phyloP scores from a whole-genome alignment of 768 basidiomycete species.

The Phanerodontia chrysosporium region DNA sequence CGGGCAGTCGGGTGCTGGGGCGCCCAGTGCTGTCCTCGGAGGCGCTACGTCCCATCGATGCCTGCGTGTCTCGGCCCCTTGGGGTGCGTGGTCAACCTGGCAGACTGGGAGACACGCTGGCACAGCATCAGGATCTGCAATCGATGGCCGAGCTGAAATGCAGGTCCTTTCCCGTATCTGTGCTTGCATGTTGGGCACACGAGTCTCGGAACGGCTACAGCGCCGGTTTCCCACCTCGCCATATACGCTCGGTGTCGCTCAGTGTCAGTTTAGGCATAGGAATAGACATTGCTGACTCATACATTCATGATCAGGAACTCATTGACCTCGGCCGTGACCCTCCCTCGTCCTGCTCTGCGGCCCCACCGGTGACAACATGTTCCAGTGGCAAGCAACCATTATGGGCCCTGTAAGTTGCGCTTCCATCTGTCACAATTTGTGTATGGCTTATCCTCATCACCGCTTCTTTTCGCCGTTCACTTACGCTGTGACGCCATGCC shows the following conservation, averaged over 20 bases:
- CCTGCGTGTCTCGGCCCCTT: not conserved
- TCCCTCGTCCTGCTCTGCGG: constrained; percentile 99
- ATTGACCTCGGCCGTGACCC: constrained; percentile 99
- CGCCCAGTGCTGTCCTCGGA: not conserved
- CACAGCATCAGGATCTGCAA: not conserved
- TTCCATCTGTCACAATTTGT: not conserved
- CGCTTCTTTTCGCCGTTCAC: not conserved
- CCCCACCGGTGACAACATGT: constrained; percentile 96
- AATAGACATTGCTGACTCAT: constrained; percentile 9
- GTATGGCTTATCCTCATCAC: not conserved
- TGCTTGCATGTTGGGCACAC: not conserved
- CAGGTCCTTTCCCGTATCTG: not conserved
- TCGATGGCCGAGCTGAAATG: not conserved
- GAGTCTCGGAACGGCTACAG: not conserved
- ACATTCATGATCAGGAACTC: constrained; percentile 73
- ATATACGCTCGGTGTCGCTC: too few species aligned
- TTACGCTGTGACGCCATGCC: not conserved
- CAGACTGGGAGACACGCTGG: not conserved
- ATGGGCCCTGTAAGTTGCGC: constrained; percentile 87
- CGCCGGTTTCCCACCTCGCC: not conserved
- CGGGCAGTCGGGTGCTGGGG: too few species aligned
- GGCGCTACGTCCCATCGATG: constrained; percentile 6
- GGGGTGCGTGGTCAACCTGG: too few species aligned
- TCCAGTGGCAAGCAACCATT: constrained; percentile 99
- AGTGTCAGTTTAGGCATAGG: not conserved